Evolutionary conservation across 345 rosid genomes (phyloP), one percentile per base, ranked within the genome.

Genomic region (Theobroma cacao): DNA sequence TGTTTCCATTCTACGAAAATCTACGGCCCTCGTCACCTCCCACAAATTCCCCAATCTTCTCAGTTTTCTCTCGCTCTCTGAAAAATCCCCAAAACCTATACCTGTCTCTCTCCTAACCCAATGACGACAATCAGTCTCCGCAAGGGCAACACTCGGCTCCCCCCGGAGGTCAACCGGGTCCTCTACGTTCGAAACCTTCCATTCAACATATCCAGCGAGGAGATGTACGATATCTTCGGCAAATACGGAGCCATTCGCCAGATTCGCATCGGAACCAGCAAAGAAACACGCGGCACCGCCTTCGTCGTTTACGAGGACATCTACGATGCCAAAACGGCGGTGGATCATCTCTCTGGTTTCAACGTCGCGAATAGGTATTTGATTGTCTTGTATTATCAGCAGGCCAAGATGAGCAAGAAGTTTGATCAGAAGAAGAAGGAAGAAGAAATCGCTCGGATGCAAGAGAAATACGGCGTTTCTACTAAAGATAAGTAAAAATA

Each of bases 171-270:
- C 7, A 94, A 96, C 73, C 87, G 99, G 5, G 97, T 91, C 33
- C 93, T 96, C 14, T 96, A 96, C 88, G 98, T 94, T 12, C 91
- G 99, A 4, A 96, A 96, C 85, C 93, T 96, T n/a, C 99, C 99
- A 0, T 96, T 96, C 86, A 96, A 96, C 88, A 96, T 92, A 71
- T 90, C 99, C 61, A 91, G 97, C 87, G 98, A 96, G 86, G 99
- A 96, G 97, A 96, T 94, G 97, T 96, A 96, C 90, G 99, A 96
- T 75, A 96, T 96, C 66, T 96, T 96, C 86, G 98, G 98, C 40
- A 96, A 96, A 80, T 96, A 92, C 86, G 99, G 98, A 0, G 97
- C 95, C 66, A 96, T 96, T 40, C 97, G 98, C 26, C 99, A 96
- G 91, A 94, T 96, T 75, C 95, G 99, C 4, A 86, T 94, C 77